Base-by-base conservation (phyloP, 2,329 filamentous ascomycete genomes). In the Didymella segeticola region DNA sequence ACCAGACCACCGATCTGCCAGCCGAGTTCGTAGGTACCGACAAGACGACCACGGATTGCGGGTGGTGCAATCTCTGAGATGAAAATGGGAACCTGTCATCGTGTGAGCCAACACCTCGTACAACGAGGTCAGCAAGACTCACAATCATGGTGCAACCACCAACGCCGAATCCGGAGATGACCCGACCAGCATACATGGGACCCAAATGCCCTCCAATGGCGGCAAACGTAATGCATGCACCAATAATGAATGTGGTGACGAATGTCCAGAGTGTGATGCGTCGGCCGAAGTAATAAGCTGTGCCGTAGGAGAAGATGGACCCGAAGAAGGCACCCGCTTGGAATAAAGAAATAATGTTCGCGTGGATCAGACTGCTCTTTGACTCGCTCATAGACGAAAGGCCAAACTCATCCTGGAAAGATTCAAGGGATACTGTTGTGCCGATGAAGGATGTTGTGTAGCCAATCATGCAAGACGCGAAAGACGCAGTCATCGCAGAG, bases 281-380 rank as follows among this genome's bases (percentile, higher is more conserved):
- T 19, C 89, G 83, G 23, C 89, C 89, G 57, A 88, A 77, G 69
- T 83, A 89, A 77, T 88, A 86, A 25, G 83, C 86, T 27, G 84
- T 82, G 8, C 78, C 80, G 62, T 89, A 92, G 4, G 69, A 69
- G 27, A 69, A 69, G 23, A 73, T 66, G 8, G 87, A 85, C 43
- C 90, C 90, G 63, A 93, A 93, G 78, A 95, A 93, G 55, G 89
- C 89, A 54, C 90, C 90, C 9, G 90, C 90, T 74, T 93, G 90
- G 77, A 91, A 93, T 47, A 89, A 84, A 22, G 88, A 91, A 45
- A 92, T 89, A 57, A 93, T 91, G 72, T 93, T 93, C 64, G 87
- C 80, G 66, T 86, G 87, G 41, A 89, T 77, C 4, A 89, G 74
- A 25, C 86, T 82, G 22, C 86, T 76, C n/a, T 83, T 68, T 3